A percentile compares a stretch with the other conserved stretches of the same genome.
Evolutionary conservation across 495 filamentous ascomycete genomes (phyloP).

Genomic region (Aspergillus haitiensis): DNA sequence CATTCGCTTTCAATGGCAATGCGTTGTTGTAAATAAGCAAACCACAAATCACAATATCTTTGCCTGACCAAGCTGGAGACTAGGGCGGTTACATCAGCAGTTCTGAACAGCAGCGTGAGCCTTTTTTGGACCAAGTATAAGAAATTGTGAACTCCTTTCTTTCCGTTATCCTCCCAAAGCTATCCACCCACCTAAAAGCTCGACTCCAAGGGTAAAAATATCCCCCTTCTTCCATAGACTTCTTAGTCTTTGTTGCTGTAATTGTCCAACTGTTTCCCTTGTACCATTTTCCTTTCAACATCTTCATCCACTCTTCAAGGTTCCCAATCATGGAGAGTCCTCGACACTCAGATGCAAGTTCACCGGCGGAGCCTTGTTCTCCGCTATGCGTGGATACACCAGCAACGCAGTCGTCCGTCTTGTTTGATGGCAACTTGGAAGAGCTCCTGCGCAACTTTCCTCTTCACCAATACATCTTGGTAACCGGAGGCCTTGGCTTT

Average conservation of each 20-base stretch:
- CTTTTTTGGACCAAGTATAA: conserved; percentile 26
- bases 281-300: conserved; percentile 14
- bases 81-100: conserved; percentile 28
- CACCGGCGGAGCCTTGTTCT: conserved; percentile 38
- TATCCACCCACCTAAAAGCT: conserved; percentile 17
- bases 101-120: conserved; percentile 17
- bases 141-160: conserved; percentile 27
- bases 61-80: conserved; percentile 25
- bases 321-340: conserved; percentile 35
- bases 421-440: conserved; percentile 43
- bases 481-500: conserved; percentile 66
- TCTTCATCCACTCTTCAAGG: conserved; percentile 9
- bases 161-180: conserved; percentile 16
- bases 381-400: conserved; percentile 40
- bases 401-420: conserved; percentile 41
- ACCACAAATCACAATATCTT: conserved; percentile 25
- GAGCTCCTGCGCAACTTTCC: conserved; percentile 39
- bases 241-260: conserved; percentile 4
- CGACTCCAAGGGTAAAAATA: conserved; percentile 8
- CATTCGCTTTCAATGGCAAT: conserved; percentile 23
- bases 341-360: conserved; percentile 36
- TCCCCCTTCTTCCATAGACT: conserved; percentile 6
- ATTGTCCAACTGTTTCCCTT: conserved; percentile 14
- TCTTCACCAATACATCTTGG: conserved; percentile 51
- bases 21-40: conserved; percentile 29